phyloP scores from a whole-genome alignment of 768 basidiomycete genomes.

The Tylopilus plumbeoviolaceoides region DNA sequence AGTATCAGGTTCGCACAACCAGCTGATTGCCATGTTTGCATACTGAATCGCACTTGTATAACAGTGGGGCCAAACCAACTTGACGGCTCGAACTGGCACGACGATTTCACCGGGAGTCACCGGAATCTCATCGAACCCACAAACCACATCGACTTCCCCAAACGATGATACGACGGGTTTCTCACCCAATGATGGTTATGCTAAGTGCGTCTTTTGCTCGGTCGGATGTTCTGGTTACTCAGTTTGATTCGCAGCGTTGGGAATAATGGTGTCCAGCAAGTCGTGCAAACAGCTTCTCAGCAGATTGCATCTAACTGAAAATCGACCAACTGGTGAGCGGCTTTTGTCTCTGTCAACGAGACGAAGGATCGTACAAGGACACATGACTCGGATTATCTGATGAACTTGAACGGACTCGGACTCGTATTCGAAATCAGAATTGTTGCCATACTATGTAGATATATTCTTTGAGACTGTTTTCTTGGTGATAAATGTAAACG shows the following conservation, averaged over 20 bases:
- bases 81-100: conserved; percentile 46
- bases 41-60: conserved; percentile 9
- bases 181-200: conserved; percentile 69
- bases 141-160: conserved; percentile 31
- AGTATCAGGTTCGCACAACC: conserved; percentile 28
- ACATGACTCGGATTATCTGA: not conserved
- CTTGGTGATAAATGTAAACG: not conserved
- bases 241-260: conserved; percentile 23
- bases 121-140: conserved; percentile 26
- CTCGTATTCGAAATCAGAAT: not conserved
- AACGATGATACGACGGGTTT: conserved; percentile 37
- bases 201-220: conserved; percentile 25
- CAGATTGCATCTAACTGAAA: conserved; percentile 31
- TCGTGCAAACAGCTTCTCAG: conserved; percentile 32
- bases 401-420: not conserved
- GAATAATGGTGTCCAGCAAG: conserved; percentile 29
- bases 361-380: not conserved
- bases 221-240: not conserved
- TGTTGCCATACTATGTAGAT: not conserved
- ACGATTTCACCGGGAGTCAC: conserved; percentile 34
- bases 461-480: not conserved
- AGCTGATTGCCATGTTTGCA: not conserved
- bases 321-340: not conserved
- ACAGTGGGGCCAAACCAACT: conserved; percentile 54
- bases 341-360: not conserved